Evolutionary conservation across 2,329 filamentous ascomycete species (phyloP).

Genomic region (Teratosphaeria epicoccoides): DNA sequence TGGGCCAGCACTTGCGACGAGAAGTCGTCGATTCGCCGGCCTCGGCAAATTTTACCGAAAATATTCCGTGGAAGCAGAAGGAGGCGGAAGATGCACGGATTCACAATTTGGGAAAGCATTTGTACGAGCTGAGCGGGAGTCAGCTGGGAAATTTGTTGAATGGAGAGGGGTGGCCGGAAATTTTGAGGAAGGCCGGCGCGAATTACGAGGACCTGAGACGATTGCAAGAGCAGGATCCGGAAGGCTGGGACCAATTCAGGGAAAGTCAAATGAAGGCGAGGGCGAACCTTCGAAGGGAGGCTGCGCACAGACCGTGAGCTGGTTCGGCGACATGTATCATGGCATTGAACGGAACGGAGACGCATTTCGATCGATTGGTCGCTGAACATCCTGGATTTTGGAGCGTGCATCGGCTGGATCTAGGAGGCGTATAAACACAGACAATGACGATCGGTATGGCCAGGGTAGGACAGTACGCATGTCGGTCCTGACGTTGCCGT

Average conservation of each 20-base stretch:
- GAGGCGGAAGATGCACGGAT: conserved; percentile 22
- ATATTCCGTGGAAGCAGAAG: not conserved
- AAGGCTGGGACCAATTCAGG: conserved; percentile 26
- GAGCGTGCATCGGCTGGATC: too few species aligned
- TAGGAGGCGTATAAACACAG: too few species aligned
- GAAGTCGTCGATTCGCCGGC: conserved; percentile 46
- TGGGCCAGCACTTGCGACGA: conserved; percentile 55
- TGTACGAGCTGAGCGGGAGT: conserved; percentile 46
- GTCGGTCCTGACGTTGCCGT: too few species aligned
- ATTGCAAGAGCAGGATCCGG: conserved; percentile 39
- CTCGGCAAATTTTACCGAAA: not conserved
- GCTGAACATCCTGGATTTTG: too few species aligned
- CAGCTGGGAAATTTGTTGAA: conserved; percentile 55
- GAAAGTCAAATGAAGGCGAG: conserved; percentile 27
- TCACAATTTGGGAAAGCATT: conserved; percentile 30
- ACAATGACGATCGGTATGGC: too few species aligned
- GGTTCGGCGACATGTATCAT: too few species aligned
- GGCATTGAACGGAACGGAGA: too few species aligned
- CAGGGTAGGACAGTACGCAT: too few species aligned
- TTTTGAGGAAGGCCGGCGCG: conserved; percentile 51
- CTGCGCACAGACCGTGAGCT: too few species aligned
- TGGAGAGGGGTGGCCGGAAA: conserved; percentile 45
- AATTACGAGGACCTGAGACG: conserved; percentile 57
- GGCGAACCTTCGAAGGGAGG: conserved; percentile 4
- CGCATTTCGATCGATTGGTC: too few species aligned